Conservation (phyloP, 768 basidiomycete genomes). For the Auricularia heimuer region DNA sequence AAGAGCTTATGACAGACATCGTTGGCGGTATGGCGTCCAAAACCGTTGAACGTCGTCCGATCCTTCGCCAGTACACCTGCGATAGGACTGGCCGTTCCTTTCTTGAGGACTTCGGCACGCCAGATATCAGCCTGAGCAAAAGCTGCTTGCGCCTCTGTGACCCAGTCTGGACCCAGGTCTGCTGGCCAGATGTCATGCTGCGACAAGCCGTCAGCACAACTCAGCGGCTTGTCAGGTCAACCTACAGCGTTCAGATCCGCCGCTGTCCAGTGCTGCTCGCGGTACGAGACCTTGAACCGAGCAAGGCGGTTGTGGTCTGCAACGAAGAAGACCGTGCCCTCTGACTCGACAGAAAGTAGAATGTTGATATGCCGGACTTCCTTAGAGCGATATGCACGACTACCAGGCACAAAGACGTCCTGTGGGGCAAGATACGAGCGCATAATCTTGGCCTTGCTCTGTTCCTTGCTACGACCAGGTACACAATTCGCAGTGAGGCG, state of each 20-base stretch:
- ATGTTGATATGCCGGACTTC: background rate
- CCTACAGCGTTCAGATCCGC: background rate
- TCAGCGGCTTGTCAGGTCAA: background rate
- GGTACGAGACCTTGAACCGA: background rate
- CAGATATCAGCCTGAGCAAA: background rate
- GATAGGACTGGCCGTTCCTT: background rate
- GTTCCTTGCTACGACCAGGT: background rate
- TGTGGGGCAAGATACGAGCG: background rate
- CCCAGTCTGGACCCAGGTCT: background rate
- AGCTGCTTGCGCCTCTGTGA: background rate
- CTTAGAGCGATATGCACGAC: background rate
- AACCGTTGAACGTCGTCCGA: background rate
- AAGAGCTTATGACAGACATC: background rate
- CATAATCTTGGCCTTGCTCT: background rate
- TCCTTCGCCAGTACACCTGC: background rate
- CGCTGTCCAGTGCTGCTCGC: background rate
- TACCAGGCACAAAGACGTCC: background rate
- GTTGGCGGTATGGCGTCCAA: background rate
- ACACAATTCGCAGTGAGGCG: background rate
- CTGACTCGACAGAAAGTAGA: background rate
- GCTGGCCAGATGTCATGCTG: background rate
- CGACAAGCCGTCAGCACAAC: background rate
- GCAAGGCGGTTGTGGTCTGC: background rate
- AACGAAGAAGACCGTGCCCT: background rate
- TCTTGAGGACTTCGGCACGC: background rate